These are phyloP conservation scores for Aspergillus texensis DNA, from an alignment of 2,329 filamentous ascomycete genomes.

Conservation along the genomic window DNA sequence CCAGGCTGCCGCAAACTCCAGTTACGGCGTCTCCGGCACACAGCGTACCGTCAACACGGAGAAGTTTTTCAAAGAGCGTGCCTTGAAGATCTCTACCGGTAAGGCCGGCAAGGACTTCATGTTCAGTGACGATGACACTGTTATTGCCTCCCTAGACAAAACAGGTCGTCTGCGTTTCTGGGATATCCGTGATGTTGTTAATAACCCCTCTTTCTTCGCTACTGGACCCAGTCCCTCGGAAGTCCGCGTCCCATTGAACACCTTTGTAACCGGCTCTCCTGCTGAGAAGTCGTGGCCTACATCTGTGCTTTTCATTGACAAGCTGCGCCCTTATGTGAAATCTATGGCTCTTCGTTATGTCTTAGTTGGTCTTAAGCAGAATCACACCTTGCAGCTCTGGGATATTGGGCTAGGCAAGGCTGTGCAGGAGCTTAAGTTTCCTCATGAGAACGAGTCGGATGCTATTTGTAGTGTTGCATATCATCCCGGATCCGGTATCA, in stretches of 20 bases:
- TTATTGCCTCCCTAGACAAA: conserved; percentile 95
- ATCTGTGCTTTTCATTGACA: conserved; percentile 93
- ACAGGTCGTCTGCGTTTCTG: conserved; percentile 96
- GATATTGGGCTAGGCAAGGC: conserved; percentile 93
- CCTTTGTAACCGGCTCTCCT: conserved; percentile 81
- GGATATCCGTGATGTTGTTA: conserved; percentile 82
- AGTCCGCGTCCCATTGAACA: conserved; percentile 83
- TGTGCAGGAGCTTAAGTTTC: conserved; percentile 95
- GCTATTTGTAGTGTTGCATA: conserved; percentile 98
- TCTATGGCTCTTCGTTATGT: conserved; percentile 89
- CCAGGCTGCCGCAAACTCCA: conserved; percentile 53
- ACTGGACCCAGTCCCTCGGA: conserved; percentile 62
- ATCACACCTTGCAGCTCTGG: conserved; percentile 98
- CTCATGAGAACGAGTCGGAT: conserved; percentile 93
- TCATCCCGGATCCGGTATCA: conserved; percentile 87
- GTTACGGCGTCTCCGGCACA: conserved; percentile 54
- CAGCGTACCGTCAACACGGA: conserved; percentile 77
- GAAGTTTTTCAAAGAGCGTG: conserved; percentile 81
- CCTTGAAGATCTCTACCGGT: conserved; percentile 90
- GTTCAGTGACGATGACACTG: conserved; percentile 94
- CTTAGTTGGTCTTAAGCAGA: conserved; percentile 97
- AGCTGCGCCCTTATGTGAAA: conserved; percentile 89
- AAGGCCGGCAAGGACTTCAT: conserved; percentile 98
- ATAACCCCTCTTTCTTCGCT: conserved; percentile 46
- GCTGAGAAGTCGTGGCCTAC: conserved; percentile 96